phyloP scores from a whole-genome alignment of 2,329 filamentous ascomycete species.

The Cordyceps militaris region DNA sequence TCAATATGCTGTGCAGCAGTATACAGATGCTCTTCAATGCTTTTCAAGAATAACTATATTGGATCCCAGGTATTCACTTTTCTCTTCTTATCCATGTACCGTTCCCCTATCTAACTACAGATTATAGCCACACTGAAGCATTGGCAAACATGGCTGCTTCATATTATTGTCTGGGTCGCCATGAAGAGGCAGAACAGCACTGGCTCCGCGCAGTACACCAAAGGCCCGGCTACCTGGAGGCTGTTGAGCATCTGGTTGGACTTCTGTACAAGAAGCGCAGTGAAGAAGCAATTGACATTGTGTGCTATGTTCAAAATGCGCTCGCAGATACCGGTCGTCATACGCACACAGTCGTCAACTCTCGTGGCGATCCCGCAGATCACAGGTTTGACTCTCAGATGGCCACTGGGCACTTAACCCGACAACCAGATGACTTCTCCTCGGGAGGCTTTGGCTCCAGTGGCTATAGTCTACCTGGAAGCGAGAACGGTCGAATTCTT shows the following conservation, averaged over 20 bases:
- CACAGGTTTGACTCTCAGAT: neutral
- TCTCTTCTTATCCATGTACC: neutral
- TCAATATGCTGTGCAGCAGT: constrained; percentile 81
- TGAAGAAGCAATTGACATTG: constrained; percentile 78
- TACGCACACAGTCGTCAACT: neutral
- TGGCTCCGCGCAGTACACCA: constrained; percentile 81
- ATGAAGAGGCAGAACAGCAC: constrained; percentile 74
- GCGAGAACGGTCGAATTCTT: constrained; percentile 86
- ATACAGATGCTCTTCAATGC: constrained; percentile 68
- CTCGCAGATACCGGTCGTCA: constrained; percentile 23
- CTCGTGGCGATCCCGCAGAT: neutral
- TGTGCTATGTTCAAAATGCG: constrained; percentile 73
- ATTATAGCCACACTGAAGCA: constrained; percentile 75
- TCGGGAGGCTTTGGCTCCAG: constrained; percentile 48
- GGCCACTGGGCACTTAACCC: constrained; percentile 23
- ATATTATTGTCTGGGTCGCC: constrained; percentile 72
- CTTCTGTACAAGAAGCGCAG: constrained; percentile 78
- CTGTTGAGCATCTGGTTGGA: constrained; percentile 88
- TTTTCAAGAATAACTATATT: constrained; percentile 57
- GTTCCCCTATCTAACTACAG: neutral
- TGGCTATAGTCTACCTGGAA: constrained; percentile 76
- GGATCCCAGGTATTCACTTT: constrained; percentile 42
- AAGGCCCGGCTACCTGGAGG: constrained; percentile 85
- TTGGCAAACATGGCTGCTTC: constrained; percentile 90
- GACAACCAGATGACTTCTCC: neutral